Base-by-base conservation (phyloP, 2,329 filamentous ascomycete species). In the Neurospora sp. region DNA sequence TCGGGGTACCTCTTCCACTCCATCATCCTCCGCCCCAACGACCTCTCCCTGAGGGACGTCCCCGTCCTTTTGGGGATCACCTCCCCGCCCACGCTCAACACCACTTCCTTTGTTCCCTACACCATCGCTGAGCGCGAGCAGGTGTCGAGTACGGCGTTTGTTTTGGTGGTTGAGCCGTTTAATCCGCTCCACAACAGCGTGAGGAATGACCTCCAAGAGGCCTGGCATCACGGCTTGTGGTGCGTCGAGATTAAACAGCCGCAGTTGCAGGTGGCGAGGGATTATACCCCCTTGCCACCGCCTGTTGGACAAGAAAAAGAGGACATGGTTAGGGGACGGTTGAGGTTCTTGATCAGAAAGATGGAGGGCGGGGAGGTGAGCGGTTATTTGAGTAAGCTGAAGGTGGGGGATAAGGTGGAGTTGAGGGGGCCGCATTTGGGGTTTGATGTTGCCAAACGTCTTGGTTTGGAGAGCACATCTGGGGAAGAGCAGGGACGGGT, bases 231-330 rank as follows among this genome's bases (percentile, higher is more conserved):
- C 70, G 91, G 91, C 4, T 85, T 96, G 58, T 97, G 93, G 91
- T 93, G 91, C 73, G 90, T 98, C 40, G 91, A 97, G 82, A 89
- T 97, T 77, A 97, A 97, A 81, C 96, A 98, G 81, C 96, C 96
- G 2, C 90, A 97, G 78, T 82, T 98, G 70, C 94, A 97, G 80
- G 97, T 99, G 75, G 92, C 93, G 62, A 84, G 96, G 72, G 90
- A 93, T 70, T 99, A 99, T 80, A 98, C 96, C 4, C 93, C 95
- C 83, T 99, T 0, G 23, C 95, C 93, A 0, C 85, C 88, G 0
- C 36, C 74, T 0, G n/a, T 23, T 1, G 75, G 78, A n/a, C 76
- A 77, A 15, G 71, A 40, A 69, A 72, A 72, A 8, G 75, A 79
- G 42, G 75, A 79, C n/a, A n/a, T 66, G 9, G 42, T 23, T 2